Base-by-base conservation (phyloP, 495 filamentous ascomycete species). In the Entonaema liquescens region DNA sequence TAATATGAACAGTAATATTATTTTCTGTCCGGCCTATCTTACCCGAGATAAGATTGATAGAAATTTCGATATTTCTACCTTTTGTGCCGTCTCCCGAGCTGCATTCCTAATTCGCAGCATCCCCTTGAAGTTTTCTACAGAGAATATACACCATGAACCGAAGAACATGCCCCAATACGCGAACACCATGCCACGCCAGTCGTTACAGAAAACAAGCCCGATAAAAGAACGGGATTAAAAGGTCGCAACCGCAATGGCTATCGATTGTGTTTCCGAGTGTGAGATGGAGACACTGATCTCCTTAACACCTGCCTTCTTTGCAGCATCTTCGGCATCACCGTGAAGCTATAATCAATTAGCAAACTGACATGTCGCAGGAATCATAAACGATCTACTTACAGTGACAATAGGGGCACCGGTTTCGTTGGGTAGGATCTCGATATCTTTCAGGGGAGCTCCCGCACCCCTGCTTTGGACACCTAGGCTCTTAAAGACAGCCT, bases 401-500 rank as follows among this genome's bases (percentile, higher is more conserved):
- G 86, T 86, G 60, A 98, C 95, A 64, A 86, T 80, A 1, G 95
- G 95, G 40, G 89, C 93, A 28, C 96, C 95, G 25, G 88, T 91
- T 57, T 90, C 87, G 75, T 95, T 91, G 66, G 86, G 89, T 38
- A 85, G 79, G 67, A 99, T 94, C 85, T 99, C 95, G 81, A 99
- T 98, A 13, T 98, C 95, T 83, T 90, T 94, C 82, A 99, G 73
- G 17, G 91, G 86, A 57, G 95, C 94, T 67, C 96, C 95, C 12
- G 90, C 94, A 59, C 95, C 95, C 80, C 91, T 89, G 77, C 92
- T 88, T 70, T 85, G 79, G n/a, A 97, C 93, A 42, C 93, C 92
- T n/a, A 99, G 82, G 12, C 92, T 91, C 86, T 99, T 99, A 84
- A 99, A 99, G 4, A 99, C 93, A 4, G 95, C 95, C 83, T 99